phyloP scores from a whole-genome alignment of 768 basidiomycete genomes.

The Chiua virens region DNA sequence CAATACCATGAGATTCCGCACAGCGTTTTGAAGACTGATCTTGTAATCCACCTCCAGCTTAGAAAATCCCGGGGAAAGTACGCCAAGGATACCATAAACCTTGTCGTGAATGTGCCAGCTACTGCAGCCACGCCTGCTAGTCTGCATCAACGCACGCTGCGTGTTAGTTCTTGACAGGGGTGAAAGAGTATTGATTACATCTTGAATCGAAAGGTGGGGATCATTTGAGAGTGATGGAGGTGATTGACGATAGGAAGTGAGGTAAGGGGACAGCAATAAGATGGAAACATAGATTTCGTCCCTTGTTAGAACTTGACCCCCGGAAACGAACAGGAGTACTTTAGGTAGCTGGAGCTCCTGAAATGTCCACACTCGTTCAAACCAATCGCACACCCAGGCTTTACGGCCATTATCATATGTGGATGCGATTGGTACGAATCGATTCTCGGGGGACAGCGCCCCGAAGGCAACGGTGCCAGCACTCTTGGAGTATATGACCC shows the following conservation, averaged over 20 bases:
- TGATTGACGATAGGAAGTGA: not conserved
- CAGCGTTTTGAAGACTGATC: not conserved
- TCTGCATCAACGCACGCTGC: slow-evolving; percentile 10
- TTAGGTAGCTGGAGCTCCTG: slow-evolving; percentile 11
- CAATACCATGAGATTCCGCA: slow-evolving; percentile 6
- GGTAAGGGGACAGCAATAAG: slow-evolving; percentile 12
- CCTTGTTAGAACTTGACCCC: slow-evolving; percentile 3
- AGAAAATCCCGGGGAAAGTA: not conserved
- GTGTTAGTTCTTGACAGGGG: slow-evolving; percentile 3
- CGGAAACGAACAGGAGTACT: slow-evolving; percentile 7
- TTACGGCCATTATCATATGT: slow-evolving; percentile 5
- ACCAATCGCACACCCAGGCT: slow-evolving; percentile 13
- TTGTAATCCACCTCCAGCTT: slow-evolving; percentile 2
- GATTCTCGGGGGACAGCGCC: not conserved
- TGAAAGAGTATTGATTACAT: slow-evolving; percentile 8
- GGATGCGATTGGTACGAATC: not conserved
- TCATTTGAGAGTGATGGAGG: not conserved
- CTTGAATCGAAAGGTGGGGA: slow-evolving; percentile 2
- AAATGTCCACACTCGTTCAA: slow-evolving; percentile 15
- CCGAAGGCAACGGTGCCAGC: slow-evolving; percentile 13
- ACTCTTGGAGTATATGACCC: slow-evolving; percentile 3
- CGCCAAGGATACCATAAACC: slow-evolving; percentile 12
- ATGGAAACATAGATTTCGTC: slow-evolving; percentile 7
- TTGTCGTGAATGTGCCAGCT: not conserved
- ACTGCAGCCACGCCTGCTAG: slow-evolving; percentile 3